A percentile compares a stretch with the other conserved stretches of the same genome.
phyloP scores from a whole-genome alignment of 805 yeast genomes.

The Wickerhamiella alocasiicola region DNA sequence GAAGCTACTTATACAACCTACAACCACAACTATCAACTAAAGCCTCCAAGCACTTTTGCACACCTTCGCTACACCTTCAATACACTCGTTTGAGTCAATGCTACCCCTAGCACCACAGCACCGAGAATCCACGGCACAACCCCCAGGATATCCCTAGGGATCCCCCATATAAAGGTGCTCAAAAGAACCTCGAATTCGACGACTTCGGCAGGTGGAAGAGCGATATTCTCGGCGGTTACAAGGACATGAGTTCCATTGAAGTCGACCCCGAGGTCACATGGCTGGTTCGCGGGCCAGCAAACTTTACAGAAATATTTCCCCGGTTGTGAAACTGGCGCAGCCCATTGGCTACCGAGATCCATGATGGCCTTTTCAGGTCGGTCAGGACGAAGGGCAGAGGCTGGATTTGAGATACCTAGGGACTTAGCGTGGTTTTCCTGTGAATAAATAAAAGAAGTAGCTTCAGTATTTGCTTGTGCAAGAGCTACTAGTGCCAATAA shows the following conservation, averaged over 20 bases:
- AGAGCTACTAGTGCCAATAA: too few species aligned
- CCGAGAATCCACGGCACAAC: conserved; percentile 1
- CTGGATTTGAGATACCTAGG: too few species aligned
- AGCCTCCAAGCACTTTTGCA: background rate
- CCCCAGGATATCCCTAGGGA: conserved; percentile 5
- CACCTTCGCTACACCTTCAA: background rate
- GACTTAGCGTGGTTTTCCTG: too few species aligned
- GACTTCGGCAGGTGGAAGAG: background rate
- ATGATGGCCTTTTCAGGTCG: too few species aligned
- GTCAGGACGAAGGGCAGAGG: too few species aligned
- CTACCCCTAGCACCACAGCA: too few species aligned
- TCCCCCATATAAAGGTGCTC: conserved; percentile 2
- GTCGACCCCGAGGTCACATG: conserved; percentile 21
- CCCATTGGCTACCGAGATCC: too few species aligned
- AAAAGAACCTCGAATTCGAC: conserved; percentile 2
- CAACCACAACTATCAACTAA: background rate
- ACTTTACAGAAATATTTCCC: conserved; percentile 24
- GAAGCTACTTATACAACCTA: too few species aligned
- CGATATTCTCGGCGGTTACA: background rate
- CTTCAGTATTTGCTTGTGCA: conserved; percentile 3
- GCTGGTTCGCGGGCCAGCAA: conserved; percentile 28
- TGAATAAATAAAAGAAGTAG: background rate
- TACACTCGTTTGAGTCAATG: too few species aligned
- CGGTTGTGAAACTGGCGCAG: conserved; percentile 5
- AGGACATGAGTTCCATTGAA: conserved; percentile 14